Evolutionary conservation across 768 basidiomycete genomes (phyloP).

Genomic region (Xerocomellus intermedius): DNA sequence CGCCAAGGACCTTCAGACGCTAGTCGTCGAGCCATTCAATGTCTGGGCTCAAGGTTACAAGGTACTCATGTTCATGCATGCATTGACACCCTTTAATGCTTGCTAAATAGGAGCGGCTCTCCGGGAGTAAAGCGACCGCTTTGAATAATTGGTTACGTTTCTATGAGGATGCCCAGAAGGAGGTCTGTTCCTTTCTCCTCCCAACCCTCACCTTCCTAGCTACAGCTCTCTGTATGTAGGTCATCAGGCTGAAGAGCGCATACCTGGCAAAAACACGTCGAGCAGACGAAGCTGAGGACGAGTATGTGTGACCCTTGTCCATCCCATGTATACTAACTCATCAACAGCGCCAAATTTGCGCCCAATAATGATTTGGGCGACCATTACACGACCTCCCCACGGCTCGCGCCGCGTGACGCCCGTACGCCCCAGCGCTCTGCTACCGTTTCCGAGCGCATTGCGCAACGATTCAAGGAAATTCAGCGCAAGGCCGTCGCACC

Average conservation of each 20-base stretch:
- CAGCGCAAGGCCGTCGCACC: slow-evolving; percentile 51
- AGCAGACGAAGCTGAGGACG: slow-evolving; percentile 92
- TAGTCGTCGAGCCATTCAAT: slow-evolving; percentile 80
- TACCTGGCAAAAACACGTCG: slow-evolving; percentile 77
- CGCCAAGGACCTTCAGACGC: slow-evolving; percentile 69
- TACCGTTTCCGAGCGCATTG: slow-evolving; percentile 86
- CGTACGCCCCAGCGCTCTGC: slow-evolving; percentile 62
- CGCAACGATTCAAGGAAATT: slow-evolving; percentile 77
- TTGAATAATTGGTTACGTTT: slow-evolving; percentile 65
- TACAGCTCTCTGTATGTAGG: slow-evolving; percentile 31
- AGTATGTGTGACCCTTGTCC: slow-evolving; percentile 52
- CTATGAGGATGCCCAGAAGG: slow-evolving; percentile 68
- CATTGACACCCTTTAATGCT: slow-evolving; percentile 13
- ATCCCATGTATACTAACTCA: slow-evolving; percentile 5
- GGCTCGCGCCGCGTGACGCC: slow-evolving; percentile 53
- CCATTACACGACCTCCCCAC: slow-evolving; percentile 81
- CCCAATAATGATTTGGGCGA: slow-evolving; percentile 64
- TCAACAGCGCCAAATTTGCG: slow-evolving; percentile 78
- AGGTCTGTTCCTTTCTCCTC: slow-evolving; percentile 41
- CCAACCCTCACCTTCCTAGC: background rate
- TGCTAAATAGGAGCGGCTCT: slow-evolving; percentile 54
- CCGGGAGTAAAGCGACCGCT: slow-evolving; percentile 53
- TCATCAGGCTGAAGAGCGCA: slow-evolving; percentile 66
- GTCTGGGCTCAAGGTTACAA: slow-evolving; percentile 77
- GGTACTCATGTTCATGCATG: slow-evolving; percentile 35